A percentile compares a stretch with the other conserved stretches of the same genome.
Conservation (phyloP, 2,329 filamentous ascomycete species). For the Lasiodiplodia hormozganensis region DNA sequence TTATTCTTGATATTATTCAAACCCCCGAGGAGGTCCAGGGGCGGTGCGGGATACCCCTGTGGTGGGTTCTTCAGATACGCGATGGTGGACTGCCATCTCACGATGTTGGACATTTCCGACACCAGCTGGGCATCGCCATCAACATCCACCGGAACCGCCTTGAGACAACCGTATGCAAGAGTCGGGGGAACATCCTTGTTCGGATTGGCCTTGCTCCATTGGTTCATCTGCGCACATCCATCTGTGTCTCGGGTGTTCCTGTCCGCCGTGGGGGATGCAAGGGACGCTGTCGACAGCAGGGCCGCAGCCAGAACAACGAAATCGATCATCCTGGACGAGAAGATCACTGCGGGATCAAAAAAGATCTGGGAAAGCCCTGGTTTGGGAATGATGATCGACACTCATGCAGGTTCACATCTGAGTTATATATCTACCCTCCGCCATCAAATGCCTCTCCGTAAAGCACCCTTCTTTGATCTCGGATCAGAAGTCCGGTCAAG, state of each 20-base stretch:
- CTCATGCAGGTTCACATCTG: too few species aligned
- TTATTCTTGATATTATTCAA: constrained; percentile 44
- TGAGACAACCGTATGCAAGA: constrained; percentile 42
- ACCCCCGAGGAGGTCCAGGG: constrained; percentile 48
- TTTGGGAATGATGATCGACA: neutral
- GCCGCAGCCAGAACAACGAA: neutral
- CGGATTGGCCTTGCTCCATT: neutral
- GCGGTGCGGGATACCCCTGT: constrained; percentile 44
- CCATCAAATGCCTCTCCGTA: too few species aligned
- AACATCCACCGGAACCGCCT: constrained; percentile 47
- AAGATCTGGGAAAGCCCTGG: neutral
- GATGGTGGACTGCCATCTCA: constrained; percentile 50
- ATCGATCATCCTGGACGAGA: neutral
- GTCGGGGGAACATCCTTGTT: constrained; percentile 43
- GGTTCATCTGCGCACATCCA: neutral
- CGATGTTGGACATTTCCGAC: constrained; percentile 43
- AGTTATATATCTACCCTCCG: too few species aligned
- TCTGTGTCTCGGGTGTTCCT: neutral
- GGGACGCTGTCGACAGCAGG: neutral
- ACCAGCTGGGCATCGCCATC: constrained; percentile 42
- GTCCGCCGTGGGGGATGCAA: neutral
- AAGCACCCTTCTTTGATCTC: too few species aligned
- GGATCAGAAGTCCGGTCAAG: too few species aligned
- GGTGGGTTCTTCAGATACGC: constrained; percentile 49
- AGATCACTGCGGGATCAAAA: too few species aligned